Percentiles rank a stretch among this genome's conserved stretches.
Conservation (phyloP, 352 stramenopile species). For the Phytophthora citricola region DNA sequence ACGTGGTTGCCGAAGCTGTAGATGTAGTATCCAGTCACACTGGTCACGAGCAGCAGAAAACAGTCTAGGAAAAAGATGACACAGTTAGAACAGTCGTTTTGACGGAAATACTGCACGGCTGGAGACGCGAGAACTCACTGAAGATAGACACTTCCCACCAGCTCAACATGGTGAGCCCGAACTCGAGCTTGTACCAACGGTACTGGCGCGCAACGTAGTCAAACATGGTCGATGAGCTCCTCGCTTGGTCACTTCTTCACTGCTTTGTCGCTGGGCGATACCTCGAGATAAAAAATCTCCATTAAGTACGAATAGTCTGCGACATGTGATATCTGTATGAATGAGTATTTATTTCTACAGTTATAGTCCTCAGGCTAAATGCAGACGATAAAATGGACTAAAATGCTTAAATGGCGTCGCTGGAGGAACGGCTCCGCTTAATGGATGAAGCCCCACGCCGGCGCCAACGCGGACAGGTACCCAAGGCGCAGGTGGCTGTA, state of each 20-base stretch:
- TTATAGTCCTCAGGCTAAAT: conserved; percentile 2
- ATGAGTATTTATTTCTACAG: conserved; percentile 3
- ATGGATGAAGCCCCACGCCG: conserved; percentile 51
- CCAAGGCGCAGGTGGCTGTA: conserved; percentile 42
- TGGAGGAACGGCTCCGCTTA: conserved; percentile 52
- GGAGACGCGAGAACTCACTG: conserved; percentile 54
- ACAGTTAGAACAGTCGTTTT: conserved; percentile 1
- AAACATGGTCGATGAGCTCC: conserved; percentile 48
- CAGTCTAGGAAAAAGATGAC: conserved; percentile 44
- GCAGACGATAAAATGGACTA: background rate
- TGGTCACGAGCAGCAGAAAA: conserved; percentile 75
- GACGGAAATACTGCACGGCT: background rate
- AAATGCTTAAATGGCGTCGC: conserved; percentile 20
- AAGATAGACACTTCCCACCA: conserved; percentile 85
- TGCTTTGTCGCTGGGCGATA: conserved; percentile 16
- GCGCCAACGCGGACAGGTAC: conserved; percentile 59
- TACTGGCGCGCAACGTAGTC: conserved; percentile 72
- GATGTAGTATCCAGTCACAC: conserved; percentile 79
- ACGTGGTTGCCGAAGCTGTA: conserved; percentile 69
- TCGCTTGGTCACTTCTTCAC: conserved; percentile 12
- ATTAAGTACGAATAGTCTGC: background rate
- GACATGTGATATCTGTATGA: conserved; percentile 2
- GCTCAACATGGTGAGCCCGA: conserved; percentile 84
- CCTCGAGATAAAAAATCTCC: background rate
- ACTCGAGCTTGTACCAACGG: conserved; percentile 90